A percentile compares a stretch with the other conserved stretches of the same genome.
Evolutionary conservation across 768 basidiomycete species (phyloP).

Genomic region (Mycena capillaripes): DNA sequence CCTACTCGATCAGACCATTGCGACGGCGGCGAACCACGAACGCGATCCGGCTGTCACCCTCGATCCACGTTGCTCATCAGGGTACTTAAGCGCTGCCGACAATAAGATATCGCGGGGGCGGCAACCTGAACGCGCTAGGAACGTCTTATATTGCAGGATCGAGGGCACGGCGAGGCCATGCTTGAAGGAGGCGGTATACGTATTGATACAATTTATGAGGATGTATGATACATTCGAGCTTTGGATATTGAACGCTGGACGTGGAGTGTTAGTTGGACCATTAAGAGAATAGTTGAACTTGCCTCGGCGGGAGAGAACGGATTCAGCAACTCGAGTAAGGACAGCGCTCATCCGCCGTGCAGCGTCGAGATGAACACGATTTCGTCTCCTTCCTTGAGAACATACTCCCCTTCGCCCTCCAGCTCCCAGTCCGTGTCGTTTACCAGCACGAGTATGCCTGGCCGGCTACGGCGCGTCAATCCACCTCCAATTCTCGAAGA

Average conservation of each 20-base stretch:
- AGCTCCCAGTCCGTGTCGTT: slow-evolving; percentile 99
- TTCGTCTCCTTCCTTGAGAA: slow-evolving; percentile 83
- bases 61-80: no score
- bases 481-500: background rate
- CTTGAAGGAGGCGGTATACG: slow-evolving; percentile 21
- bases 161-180: no score
- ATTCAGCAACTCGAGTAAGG: background rate
- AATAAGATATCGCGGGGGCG: no score
- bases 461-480: slow-evolving; percentile 71
- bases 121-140: no score
- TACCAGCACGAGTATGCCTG: slow-evolving; percentile 96
- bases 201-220: slow-evolving; percentile 19
- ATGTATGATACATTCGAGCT: background rate
- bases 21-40: no score
- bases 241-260: background rate
- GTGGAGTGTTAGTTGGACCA: background rate
- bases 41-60: no score
- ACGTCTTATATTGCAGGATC: no score
- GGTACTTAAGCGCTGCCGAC: no score
- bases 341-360: slow-evolving; percentile 80
- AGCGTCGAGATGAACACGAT: slow-evolving; percentile 97
- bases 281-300: background rate
- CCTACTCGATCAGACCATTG: no score
- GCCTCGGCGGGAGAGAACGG: background rate
- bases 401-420: slow-evolving; percentile 93